Percentiles rank a stretch among this genome's conserved stretches.
Conservation (phyloP, 768 basidiomycete species). For the Pulveroboletus sp. region DNA sequence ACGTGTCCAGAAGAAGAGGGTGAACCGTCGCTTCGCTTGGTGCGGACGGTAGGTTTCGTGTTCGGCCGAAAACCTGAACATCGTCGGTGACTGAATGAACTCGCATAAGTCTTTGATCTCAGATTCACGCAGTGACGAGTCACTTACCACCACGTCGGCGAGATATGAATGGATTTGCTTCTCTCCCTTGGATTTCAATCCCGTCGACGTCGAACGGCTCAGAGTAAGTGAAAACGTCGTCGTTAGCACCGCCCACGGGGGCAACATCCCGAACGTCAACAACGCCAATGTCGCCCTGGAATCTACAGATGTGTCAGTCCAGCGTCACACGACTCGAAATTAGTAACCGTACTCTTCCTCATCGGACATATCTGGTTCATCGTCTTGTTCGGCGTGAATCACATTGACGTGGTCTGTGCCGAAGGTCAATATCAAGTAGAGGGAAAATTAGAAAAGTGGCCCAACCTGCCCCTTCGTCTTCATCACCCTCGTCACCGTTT, state of each 20-base stretch:
- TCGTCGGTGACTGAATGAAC: slow-evolving; percentile 44
- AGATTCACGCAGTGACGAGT: background rate
- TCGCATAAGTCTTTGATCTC: background rate
- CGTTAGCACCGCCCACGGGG: slow-evolving; percentile 30
- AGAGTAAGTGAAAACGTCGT: slow-evolving; percentile 52
- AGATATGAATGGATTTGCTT: slow-evolving; percentile 39
- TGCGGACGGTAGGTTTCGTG: slow-evolving; percentile 45
- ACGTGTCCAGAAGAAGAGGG: slow-evolving; percentile 71
- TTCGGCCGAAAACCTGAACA: slow-evolving; percentile 58
- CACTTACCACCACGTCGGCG: slow-evolving; percentile 45
- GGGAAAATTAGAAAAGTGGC: background rate
- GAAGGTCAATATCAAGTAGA: slow-evolving; percentile 7
- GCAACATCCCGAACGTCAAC: slow-evolving; percentile 33
- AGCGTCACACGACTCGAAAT: background rate
- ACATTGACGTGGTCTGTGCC: slow-evolving; percentile 48
- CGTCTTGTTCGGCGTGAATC: slow-evolving; percentile 58
- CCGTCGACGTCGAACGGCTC: slow-evolving; percentile 48
- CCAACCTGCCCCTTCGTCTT: slow-evolving; percentile 22
- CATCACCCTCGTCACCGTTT: slow-evolving; percentile 54
- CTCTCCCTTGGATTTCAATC: slow-evolving; percentile 40
- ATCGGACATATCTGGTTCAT: slow-evolving; percentile 60
- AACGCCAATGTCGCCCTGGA: slow-evolving; percentile 37
- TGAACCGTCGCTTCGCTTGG: slow-evolving; percentile 74
- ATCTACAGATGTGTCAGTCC: slow-evolving; percentile 30
- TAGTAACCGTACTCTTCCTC: slow-evolving; percentile 53